Percentiles rank a stretch among this genome's conserved stretches.
Conservation (phyloP, 2,329 filamentous ascomycete species). For the Arthrobotrys musiformis region DNA sequence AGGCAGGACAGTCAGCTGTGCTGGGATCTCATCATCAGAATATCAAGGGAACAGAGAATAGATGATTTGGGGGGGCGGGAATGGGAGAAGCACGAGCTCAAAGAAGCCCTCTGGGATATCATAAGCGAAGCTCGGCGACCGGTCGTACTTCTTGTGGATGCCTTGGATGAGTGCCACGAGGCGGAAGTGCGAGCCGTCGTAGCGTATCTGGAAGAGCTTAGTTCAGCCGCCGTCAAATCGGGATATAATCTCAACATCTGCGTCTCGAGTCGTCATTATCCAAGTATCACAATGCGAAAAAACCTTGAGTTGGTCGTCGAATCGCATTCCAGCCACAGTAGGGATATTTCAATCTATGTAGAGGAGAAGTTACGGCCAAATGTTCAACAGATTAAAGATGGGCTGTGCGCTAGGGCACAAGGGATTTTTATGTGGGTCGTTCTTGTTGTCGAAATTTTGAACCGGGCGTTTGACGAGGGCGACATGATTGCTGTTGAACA, state of each 20-base stretch:
- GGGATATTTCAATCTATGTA: conserved; percentile 59
- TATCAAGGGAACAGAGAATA: too few relatives aligned
- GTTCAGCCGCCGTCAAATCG: conserved; percentile 47
- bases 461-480: conserved; percentile 53
- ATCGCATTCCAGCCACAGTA: conserved; percentile 58
- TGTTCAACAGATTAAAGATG: not conserved
- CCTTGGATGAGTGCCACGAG: conserved; percentile 62
- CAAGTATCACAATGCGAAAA: conserved; percentile 60
- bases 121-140: not conserved
- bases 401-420: conserved; percentile 12
- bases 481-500: conserved; percentile 22
- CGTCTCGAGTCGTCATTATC: conserved; percentile 61
- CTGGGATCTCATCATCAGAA: conserved; percentile 7
- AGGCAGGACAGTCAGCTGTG: conserved; percentile 4
- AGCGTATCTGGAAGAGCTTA: conserved; percentile 60
- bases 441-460: conserved; percentile 56
- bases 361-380: not conserved
- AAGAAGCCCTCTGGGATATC: not conserved
- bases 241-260: conserved; percentile 57
- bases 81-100: conserved; percentile 15
- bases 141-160: conserved; percentile 60
- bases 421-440: conserved; percentile 50
- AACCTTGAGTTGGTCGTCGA: conserved; percentile 59
- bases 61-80: too few relatives aligned
- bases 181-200: conserved; percentile 60